These are phyloP conservation scores for Penicillium occitanis DNA, from an alignment of 2,329 filamentous ascomycete species.

Conservation along the genomic window DNA sequence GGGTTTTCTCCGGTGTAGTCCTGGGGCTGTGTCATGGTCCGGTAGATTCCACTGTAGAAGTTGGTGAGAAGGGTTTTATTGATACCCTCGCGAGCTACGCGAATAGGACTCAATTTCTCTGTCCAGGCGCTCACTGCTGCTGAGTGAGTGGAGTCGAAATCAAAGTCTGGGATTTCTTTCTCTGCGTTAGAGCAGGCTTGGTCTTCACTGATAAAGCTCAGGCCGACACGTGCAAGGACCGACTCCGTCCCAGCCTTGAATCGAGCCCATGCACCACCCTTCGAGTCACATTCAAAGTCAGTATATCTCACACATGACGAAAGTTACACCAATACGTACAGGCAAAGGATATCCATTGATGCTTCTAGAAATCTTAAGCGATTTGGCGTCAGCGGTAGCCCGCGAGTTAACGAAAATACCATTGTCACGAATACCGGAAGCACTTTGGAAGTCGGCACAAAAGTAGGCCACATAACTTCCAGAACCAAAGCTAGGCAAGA, in stretches of 20 bases:
- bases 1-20: constrained; percentile 71
- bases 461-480: constrained; percentile 62
- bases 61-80: constrained; percentile 42
- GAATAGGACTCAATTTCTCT: constrained; percentile 50
- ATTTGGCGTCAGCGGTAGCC: constrained; percentile 54
- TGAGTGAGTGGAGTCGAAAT: constrained; percentile 56
- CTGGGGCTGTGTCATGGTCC: constrained; percentile 68
- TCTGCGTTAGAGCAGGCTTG: constrained; percentile 69
- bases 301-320: background rate
- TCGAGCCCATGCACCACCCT: constrained; percentile 63
- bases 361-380: constrained; percentile 55
- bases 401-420: constrained; percentile 65
- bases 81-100: constrained; percentile 35
- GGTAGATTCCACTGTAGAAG: constrained; percentile 67
- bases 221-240: constrained; percentile 63
- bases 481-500: constrained; percentile 64
- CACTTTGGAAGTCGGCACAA: constrained; percentile 65
- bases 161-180: constrained; percentile 63
- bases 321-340: background rate
- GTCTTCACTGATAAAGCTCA: constrained; percentile 66
- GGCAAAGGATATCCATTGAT: constrained; percentile 58
- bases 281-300: background rate
- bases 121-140: constrained; percentile 60
- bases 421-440: constrained; percentile 54
- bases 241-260: constrained; percentile 55